phyloP scores from a whole-genome alignment of 1,284 basidiomycete genomes.

The Rhodotorula sp. region DNA sequence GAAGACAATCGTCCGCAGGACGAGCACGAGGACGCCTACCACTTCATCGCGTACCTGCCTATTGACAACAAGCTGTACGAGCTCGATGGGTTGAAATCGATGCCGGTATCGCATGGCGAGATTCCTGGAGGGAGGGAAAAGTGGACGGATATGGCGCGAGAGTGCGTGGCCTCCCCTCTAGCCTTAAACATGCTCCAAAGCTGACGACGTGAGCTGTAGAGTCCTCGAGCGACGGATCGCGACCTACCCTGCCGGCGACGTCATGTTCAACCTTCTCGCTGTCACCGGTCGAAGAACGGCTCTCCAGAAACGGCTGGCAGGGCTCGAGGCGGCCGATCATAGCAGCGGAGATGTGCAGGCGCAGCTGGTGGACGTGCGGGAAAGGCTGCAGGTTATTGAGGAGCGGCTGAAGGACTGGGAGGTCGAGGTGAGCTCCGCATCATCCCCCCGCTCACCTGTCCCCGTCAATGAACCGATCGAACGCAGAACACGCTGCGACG shows the following conservation, averaged over 20 bases:
- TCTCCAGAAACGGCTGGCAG: background rate
- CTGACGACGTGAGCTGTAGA: conserved; percentile 3
- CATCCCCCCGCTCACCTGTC: no score
- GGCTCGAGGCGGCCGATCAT: background rate
- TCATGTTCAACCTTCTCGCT: conserved; percentile 87
- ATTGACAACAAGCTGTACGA: conserved; percentile 75
- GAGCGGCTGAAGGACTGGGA: conserved; percentile 77
- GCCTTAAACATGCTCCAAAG: no score
- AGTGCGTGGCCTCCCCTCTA: conserved; percentile 55
- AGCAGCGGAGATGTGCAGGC: background rate
- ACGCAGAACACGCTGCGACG: conserved; percentile 73
- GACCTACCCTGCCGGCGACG: conserved; percentile 32
- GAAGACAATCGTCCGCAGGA: conserved; percentile 34
- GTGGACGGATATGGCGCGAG: conserved; percentile 65
- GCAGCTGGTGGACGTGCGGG: conserved; percentile 1
- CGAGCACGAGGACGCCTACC: conserved; percentile 68
- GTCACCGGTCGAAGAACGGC: conserved; percentile 49
- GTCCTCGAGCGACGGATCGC: conserved; percentile 52
- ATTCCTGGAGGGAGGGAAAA: conserved; percentile 53
- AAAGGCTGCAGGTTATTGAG: conserved; percentile 54
- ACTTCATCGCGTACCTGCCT: conserved; percentile 85
- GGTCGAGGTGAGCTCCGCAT: conserved; percentile 51
- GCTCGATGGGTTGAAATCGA: conserved; percentile 77
- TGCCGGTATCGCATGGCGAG: conserved; percentile 72
- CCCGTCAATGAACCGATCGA: no score